phyloP scores from a whole-genome alignment of 2,329 filamentous ascomycete genomes.

The Diaporthe citri region DNA sequence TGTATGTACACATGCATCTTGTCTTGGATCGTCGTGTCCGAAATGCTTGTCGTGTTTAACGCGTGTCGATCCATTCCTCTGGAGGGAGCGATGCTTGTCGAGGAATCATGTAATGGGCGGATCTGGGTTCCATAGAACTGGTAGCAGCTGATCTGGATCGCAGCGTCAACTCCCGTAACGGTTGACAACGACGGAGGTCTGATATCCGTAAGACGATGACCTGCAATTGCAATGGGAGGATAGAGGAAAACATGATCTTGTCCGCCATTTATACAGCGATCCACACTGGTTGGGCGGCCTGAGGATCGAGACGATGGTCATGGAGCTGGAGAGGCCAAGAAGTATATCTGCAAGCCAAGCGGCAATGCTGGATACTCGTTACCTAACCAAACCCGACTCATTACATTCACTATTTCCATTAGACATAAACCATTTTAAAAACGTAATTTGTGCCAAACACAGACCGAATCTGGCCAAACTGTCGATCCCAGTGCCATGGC shows the following conservation, averaged over 20 bases:
- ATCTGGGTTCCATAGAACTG: slow-evolving; percentile 20
- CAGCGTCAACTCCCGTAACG: not conserved
- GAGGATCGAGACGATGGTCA: not conserved
- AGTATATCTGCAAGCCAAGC: slow-evolving; percentile 21
- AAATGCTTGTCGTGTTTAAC: slow-evolving; percentile 2
- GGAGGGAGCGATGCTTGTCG: slow-evolving; percentile 24
- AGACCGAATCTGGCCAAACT: not conserved
- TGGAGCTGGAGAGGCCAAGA: slow-evolving; percentile 2
- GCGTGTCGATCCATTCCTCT: slow-evolving; percentile 25
- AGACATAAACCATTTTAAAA: slow-evolving; percentile 25
- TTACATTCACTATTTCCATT: slow-evolving; percentile 18
- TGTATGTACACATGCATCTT: slow-evolving; percentile 47
- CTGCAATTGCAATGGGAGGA: not conserved
- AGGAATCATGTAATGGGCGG: slow-evolving; percentile 14
- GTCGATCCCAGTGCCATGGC: not conserved
- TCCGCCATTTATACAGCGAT: slow-evolving; percentile 4
- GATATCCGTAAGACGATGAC: not conserved
- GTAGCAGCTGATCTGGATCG: not conserved
- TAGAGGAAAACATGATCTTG: not conserved
- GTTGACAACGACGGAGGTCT: not conserved
- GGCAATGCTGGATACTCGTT: slow-evolving; percentile 5
- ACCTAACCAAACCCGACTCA: slow-evolving; percentile 17
- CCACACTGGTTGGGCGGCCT: not conserved
- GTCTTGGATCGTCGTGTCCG: slow-evolving; percentile 21
- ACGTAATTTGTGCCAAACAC: slow-evolving; percentile 5